These are phyloP conservation scores for Diatrype stigma DNA, from an alignment of 2,329 filamentous ascomycete species.

Conservation along the genomic window DNA sequence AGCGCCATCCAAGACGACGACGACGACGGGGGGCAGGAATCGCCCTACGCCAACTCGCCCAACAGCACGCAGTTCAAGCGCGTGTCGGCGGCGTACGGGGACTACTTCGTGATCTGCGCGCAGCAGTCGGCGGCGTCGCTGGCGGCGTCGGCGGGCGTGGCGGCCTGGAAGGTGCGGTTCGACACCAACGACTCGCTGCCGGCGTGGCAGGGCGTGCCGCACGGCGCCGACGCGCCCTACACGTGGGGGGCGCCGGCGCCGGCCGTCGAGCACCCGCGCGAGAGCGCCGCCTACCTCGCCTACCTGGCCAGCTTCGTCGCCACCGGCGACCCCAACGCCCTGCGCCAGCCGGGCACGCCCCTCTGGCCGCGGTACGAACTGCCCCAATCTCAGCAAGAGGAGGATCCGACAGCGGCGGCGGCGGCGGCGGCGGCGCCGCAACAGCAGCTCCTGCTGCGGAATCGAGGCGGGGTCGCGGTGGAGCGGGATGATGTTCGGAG, in stretches of 20 bases:
- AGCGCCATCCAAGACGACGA: too few relatives aligned
- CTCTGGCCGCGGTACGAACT: constrained; percentile 25
- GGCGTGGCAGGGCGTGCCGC: constrained; percentile 33
- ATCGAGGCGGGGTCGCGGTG: constrained; percentile 21
- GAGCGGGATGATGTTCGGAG: constrained; percentile 30
- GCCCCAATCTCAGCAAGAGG: too few relatives aligned
- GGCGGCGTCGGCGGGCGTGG: constrained; percentile 26
- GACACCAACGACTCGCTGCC: constrained; percentile 32
- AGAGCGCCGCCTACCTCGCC: constrained; percentile 31
- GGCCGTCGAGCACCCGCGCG: constrained; percentile 30
- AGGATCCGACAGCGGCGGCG: too few relatives aligned
- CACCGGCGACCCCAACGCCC: constrained; percentile 30
- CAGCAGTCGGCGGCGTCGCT: constrained; percentile 40
- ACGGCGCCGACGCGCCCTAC: constrained; percentile 31
- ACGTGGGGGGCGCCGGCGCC: constrained; percentile 34
- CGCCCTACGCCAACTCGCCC: constrained; percentile 33
- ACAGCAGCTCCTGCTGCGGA: constrained; percentile 30
- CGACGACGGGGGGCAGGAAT: constrained; percentile 26
- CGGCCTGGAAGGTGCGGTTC: constrained; percentile 35
- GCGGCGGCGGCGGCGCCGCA: constrained; percentile 18
- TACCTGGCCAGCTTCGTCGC: constrained; percentile 35
- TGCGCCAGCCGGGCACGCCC: constrained; percentile 11
- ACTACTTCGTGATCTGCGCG: constrained; percentile 41
- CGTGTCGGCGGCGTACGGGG: constrained; percentile 38
- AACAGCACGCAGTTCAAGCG: constrained; percentile 42